Base-by-base conservation (phyloP, 1,139 yeast genomes). In the Yamadazyma atmosphaerica region DNA sequence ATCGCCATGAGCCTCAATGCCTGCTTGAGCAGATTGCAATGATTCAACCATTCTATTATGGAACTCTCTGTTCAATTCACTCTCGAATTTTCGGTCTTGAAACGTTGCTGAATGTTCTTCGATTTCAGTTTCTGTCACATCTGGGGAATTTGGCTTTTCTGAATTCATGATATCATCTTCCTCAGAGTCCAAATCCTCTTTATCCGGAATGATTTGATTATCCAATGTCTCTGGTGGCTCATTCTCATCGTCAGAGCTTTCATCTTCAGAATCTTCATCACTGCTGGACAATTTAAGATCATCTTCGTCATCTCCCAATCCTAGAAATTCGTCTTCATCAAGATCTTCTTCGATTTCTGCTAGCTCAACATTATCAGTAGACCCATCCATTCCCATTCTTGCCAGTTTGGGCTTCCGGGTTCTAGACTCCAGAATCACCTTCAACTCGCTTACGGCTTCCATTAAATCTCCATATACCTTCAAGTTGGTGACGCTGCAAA, bases 41-140 rank as follows among this genome's bases (percentile, higher is more conserved):
- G 85, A 72, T 30, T 77, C 82, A 23, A 62, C 52, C 38, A 80
- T 61, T 51, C 82, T 60, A 39, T 59, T 63, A 38, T 73, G 74
- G 45, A 76, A 74, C 48, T 81, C 83, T 39, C 61, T 68, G 34
- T 81, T 86, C 38, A 83, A 52, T 18, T 72, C 77, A 7, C 69
- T 74, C 15, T 73, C 77, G 34, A 76, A 67, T 45, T 65, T 71
- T 32, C 57, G 63, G 5, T 34, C 36, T 14, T 33, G 17, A 11
- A 19, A 26, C 30, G 74, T 13, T 15, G 4, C 16, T 9, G 41
- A 36, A 15, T 39, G 46, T 3, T 32, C 44, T 13, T 39, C 42
- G 10, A 37, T 41, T 18, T 49, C 54, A 3, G 42, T 44, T 40
- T 47, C 49, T 13, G 47, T 38, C 23, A 30, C 25, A 4, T 25